These are phyloP conservation scores for Cryphonectria carpinicola DNA, from an alignment of 2,329 filamentous ascomycete species.

Conservation along the genomic window DNA sequence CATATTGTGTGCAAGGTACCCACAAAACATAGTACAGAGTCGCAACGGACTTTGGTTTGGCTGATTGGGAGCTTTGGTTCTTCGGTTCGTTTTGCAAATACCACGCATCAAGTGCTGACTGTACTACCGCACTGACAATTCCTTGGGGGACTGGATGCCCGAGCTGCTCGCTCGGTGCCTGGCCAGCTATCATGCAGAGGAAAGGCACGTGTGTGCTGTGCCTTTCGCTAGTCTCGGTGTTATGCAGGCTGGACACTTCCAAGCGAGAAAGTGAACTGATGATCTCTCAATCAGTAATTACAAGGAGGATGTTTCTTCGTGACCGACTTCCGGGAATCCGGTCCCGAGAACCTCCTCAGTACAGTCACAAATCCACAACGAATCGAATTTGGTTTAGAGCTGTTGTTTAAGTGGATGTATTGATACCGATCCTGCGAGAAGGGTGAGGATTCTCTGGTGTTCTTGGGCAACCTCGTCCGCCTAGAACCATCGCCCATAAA, in stretches of 20 bases:
- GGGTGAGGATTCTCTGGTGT: too few species aligned
- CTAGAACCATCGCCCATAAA: too few species aligned
- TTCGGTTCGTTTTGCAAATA: background rate
- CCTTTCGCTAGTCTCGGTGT: background rate
- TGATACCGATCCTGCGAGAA: too few species aligned
- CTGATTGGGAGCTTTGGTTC: background rate
- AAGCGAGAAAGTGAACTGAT: background rate
- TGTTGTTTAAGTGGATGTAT: too few species aligned
- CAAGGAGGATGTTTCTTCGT: too few species aligned
- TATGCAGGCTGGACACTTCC: background rate
- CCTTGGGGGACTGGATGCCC: background rate
- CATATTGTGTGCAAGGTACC: background rate
- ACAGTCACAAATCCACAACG: background rate
- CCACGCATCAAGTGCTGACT: background rate
- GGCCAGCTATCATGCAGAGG: background rate
- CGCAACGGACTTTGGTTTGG: background rate
- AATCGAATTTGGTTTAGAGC: too few species aligned
- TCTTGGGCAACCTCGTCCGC: too few species aligned
- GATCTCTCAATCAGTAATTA: background rate
- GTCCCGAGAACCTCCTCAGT: background rate
- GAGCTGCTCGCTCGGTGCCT: background rate
- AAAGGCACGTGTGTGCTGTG: conserved; percentile 3
- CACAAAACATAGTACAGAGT: background rate
- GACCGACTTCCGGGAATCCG: too few species aligned
- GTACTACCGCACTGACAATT: background rate